A percentile compares a stretch with the other conserved stretches of the same genome.
These are phyloP conservation scores for Colletotrichum cereale DNA, from an alignment of 2,329 filamentous ascomycete genomes.

Conservation along the genomic window DNA sequence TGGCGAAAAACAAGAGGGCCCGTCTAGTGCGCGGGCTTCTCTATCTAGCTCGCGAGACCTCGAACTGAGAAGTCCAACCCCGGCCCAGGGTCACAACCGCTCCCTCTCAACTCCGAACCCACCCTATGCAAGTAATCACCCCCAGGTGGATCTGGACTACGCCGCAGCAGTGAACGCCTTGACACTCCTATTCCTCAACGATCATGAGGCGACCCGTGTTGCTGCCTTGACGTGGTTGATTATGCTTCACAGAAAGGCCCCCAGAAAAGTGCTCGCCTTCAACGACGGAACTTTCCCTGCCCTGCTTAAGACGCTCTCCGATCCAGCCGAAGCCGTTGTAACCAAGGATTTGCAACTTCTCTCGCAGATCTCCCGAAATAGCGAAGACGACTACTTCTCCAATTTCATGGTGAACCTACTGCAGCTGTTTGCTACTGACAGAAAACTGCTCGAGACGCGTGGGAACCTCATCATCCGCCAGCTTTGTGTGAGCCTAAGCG, in stretches of 20 bases:
- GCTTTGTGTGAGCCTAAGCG: slow-evolving; percentile 90
- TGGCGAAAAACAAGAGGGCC: slow-evolving; percentile 60
- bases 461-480: slow-evolving; percentile 98
- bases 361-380: slow-evolving; percentile 96
- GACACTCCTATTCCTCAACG: slow-evolving; percentile 93
- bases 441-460: slow-evolving; percentile 88
- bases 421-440: slow-evolving; percentile 94
- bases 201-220: slow-evolving; percentile 95
- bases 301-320: slow-evolving; percentile 93
- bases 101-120: slow-evolving; percentile 61
- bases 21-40: slow-evolving; percentile 64
- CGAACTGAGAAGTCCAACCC: slow-evolving; percentile 65
- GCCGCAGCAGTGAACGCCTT: slow-evolving; percentile 93
- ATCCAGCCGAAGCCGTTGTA: slow-evolving; percentile 94
- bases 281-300: slow-evolving; percentile 98
- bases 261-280: slow-evolving; percentile 91
- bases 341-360: slow-evolving; percentile 93
- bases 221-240: slow-evolving; percentile 96
- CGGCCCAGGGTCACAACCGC: slow-evolving; percentile 58
- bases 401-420: slow-evolving; percentile 98
- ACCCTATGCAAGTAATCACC: slow-evolving; percentile 53
- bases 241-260: slow-evolving; percentile 96
- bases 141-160: slow-evolving; percentile 87
- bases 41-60: slow-evolving; percentile 66
- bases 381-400: slow-evolving; percentile 96